Base-by-base conservation (phyloP, 768 basidiomycete species). In the Leccinum fibrillosum region DNA sequence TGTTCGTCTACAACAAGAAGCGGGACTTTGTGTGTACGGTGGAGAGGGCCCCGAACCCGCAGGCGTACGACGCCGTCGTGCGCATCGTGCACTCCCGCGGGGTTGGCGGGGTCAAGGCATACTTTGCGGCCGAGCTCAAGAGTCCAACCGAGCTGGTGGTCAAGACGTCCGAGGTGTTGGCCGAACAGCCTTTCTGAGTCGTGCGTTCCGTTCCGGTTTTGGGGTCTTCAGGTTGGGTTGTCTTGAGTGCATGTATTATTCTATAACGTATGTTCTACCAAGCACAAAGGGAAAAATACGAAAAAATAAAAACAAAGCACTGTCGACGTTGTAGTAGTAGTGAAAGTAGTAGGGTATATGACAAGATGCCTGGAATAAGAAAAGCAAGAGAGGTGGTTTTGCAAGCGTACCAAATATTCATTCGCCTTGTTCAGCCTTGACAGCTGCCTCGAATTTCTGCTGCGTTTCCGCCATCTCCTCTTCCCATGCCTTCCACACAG, bases 1-100 rank as follows among this genome's bases (percentile, higher is more conserved):
- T 82, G 21, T 62, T 78, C 34, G 74, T 85, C 26, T 86, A 84
- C 61, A 80, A 76, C 50, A 80, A 80, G 68, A 84, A 80, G 62
- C 73, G 80, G 9, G 77, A 84, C 55, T 79, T 86, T 37, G 73
- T 79, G 5, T 85, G 84, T 61, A 61, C 66, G 2, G 69, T 83
- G 21, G 25, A 65, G 15, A 68, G 75, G 13, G 49, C 35, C 3
- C 77, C 65, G 74, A 56, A 69, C 65, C 32, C 69, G 64, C 17
- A 59, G 50, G 77, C 65, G 1, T 86, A 83, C 58, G 77, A 81
- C 54, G 60, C 69, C 1, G 44, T 86, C 12, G 61, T 65, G 10
- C 61, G 72, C n/a, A 67, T 73, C 6, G 71, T 86, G 23, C 71
- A 66, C 52, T 63, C 62, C n/a, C 75, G 76, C 44, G 80, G 80